A percentile compares a stretch with the other conserved stretches of the same genome.
Conservation (phyloP, 441 rosid species). For the Erysimum pusillum region DNA sequence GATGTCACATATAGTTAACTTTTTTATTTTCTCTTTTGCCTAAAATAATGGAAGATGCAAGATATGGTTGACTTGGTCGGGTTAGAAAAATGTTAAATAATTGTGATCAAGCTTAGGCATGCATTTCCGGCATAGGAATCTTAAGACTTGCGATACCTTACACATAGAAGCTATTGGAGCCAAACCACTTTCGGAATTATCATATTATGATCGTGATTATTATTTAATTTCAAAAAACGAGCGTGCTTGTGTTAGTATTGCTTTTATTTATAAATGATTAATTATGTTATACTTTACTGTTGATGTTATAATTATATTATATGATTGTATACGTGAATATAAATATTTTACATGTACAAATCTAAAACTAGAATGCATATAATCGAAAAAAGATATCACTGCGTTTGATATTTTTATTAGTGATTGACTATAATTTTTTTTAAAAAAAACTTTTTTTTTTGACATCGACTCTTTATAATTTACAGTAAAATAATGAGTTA, state of each 20-base stretch:
- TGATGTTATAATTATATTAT: background rate
- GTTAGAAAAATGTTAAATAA: conserved; percentile 4
- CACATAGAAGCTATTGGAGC: conserved; percentile 33
- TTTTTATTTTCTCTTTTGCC: background rate
- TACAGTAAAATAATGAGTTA: too few relatives aligned
- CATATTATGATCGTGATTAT: background rate
- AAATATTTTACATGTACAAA: background rate
- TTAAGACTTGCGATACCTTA: conserved; percentile 42
- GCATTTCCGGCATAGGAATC: conserved; percentile 29
- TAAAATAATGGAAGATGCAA: conserved; percentile 24
- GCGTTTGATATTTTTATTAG: too few relatives aligned
- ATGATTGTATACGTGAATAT: background rate
- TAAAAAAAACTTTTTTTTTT: too few relatives aligned
- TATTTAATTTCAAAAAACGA: background rate
- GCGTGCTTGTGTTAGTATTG: background rate
- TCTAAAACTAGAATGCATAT: too few relatives aligned
- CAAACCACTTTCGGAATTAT: conserved; percentile 1
- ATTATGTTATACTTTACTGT: background rate
- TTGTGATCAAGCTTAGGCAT: background rate
- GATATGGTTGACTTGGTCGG: conserved; percentile 39
- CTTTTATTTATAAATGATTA: background rate
- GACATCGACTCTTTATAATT: too few relatives aligned
- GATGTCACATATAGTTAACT: background rate
- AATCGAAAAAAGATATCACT: background rate
- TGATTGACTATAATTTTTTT: too few relatives aligned